These are phyloP conservation scores for Ophiostoma australiae DNA, from an alignment of 2,329 filamentous ascomycete species.

Conservation along the genomic window DNA sequence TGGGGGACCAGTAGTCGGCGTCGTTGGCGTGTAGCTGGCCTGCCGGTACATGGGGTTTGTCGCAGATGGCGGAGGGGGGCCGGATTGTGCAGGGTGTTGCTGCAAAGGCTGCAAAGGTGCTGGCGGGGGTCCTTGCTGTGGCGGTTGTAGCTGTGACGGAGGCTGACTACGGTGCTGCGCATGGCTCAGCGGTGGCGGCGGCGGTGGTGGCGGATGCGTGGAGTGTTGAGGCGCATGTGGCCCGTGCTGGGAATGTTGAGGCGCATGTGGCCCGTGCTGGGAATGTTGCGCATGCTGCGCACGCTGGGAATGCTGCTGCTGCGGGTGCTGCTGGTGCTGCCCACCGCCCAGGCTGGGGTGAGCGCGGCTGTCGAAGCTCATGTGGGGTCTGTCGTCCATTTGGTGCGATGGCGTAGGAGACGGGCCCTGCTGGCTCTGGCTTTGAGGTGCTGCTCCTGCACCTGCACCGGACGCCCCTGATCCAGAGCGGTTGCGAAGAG, in stretches of 20 bases:
- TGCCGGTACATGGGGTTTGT: slow-evolving; percentile 35
- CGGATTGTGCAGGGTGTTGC: slow-evolving; percentile 40
- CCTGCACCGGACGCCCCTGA: slow-evolving; percentile 13
- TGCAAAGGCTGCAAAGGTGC: not conserved
- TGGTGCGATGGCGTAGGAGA: slow-evolving; percentile 18
- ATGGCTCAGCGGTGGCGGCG: slow-evolving; percentile 31
- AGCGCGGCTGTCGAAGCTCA: slow-evolving; percentile 23
- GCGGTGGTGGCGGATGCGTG: slow-evolving; percentile 30
- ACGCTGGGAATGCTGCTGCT: slow-evolving; percentile 10
- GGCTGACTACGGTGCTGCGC: slow-evolving; percentile 32
- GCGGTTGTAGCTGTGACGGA: not conserved
- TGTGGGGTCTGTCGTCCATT: slow-evolving; percentile 22
- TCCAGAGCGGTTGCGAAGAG: slow-evolving; percentile 13
- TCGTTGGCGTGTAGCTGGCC: slow-evolving; percentile 35
- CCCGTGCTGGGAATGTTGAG: slow-evolving; percentile 1
- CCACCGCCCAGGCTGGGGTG: slow-evolving; percentile 17
- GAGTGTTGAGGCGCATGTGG: slow-evolving; percentile 37
- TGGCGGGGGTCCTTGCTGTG: not conserved
- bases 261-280: slow-evolving; percentile 33
- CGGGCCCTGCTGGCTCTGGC: not conserved
- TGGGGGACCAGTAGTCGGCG: not conserved
- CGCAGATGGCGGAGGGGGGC: slow-evolving; percentile 27
- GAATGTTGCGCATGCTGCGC: slow-evolving; percentile 18
- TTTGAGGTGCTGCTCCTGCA: not conserved
- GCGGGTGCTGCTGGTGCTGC: slow-evolving; percentile 15